These are phyloP conservation scores for Lachnellula suecica DNA, from an alignment of 2,329 filamentous ascomycete genomes.

Conservation along the genomic window DNA sequence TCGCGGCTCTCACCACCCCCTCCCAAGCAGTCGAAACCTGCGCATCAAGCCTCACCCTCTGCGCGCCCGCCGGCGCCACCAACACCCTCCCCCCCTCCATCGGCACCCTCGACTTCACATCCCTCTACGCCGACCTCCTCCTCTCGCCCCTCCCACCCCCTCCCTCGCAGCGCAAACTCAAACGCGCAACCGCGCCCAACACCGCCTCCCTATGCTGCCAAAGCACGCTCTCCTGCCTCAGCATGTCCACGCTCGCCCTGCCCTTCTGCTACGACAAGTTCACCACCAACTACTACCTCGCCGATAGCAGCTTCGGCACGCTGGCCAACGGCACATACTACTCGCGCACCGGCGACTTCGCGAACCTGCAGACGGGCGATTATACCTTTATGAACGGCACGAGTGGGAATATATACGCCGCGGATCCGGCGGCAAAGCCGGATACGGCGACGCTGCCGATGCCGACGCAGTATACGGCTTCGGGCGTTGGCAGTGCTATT, in stretches of 20 bases:
- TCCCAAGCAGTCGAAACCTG: no score
- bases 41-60: constrained; percentile 29
- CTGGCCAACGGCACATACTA: constrained; percentile 43
- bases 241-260: constrained; percentile 34
- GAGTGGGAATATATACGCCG: constrained; percentile 44
- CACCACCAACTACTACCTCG: constrained; percentile 48
- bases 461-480: constrained; percentile 44
- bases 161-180: no score
- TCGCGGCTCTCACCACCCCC: no score
- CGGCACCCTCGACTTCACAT: constrained; percentile 27
- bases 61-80: constrained; percentile 32
- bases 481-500: constrained; percentile 45
- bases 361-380: constrained; percentile 44
- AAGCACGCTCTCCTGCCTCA: constrained; percentile 23
- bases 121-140: constrained; percentile 33
- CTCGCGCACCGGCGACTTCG: constrained; percentile 34
- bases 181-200: constrained; percentile 14
- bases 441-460: constrained; percentile 43
- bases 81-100: constrained; percentile 28
- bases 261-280: constrained; percentile 53
- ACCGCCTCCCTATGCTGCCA: constrained; percentile 28
- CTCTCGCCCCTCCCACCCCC: constrained; percentile 28
- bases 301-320: constrained; percentile 45
- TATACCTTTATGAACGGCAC: constrained; percentile 39
- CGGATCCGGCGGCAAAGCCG: constrained; percentile 36